phyloP scores from a whole-genome alignment of 139 green algal genomes.

The Marvania coccoides region DNA sequence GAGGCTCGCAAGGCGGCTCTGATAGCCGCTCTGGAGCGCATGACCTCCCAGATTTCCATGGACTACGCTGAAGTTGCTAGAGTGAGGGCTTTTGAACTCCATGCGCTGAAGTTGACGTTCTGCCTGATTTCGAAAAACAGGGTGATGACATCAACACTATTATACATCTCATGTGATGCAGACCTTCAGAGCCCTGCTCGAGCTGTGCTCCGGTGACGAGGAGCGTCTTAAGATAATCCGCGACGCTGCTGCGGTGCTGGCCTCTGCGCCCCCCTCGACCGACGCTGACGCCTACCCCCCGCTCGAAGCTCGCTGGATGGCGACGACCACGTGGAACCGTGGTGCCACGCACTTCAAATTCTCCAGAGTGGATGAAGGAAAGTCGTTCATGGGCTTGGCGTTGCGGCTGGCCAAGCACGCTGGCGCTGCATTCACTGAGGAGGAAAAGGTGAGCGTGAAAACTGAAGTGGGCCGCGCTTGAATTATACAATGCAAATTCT shows the following conservation, averaged over 20 bases:
- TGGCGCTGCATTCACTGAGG: background rate
- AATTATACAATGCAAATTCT: no score
- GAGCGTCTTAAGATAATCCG: conserved; percentile 5
- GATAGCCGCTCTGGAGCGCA: background rate
- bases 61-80: conserved; percentile 3
- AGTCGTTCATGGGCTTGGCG: background rate
- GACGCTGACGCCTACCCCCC: background rate
- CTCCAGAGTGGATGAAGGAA: background rate
- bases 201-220: background rate
- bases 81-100: background rate
- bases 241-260: conserved; percentile 1
- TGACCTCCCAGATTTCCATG: conserved; percentile 2
- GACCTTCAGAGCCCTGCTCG: conserved; percentile 8
- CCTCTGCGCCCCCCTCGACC: background rate
- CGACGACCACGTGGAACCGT: conserved; percentile 17
- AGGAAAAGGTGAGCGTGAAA: background rate
- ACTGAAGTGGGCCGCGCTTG: no score
- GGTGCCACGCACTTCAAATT: conserved; percentile 13
- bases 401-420: background rate
- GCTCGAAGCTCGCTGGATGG: conserved; percentile 13
- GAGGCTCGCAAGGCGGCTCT: background rate
- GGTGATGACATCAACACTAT: no score
- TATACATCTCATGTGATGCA: background rate
- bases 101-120: background rate
- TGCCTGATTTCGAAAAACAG: background rate